These are phyloP conservation scores for Lippia alba DNA, from an alignment of 305 asterid species.

Conservation along the genomic window DNA sequence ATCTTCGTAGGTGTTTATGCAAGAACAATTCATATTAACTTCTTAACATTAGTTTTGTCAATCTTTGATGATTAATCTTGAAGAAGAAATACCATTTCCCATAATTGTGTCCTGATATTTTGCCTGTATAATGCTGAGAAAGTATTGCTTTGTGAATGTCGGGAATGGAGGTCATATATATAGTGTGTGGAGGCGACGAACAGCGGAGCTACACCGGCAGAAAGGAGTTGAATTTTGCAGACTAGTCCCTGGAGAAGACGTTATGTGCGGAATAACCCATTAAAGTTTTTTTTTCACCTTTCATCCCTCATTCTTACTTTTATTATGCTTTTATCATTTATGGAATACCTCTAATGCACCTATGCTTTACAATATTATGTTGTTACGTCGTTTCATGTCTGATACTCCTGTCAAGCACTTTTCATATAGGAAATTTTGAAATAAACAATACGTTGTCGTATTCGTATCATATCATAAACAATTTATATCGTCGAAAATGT, in stretches of 20 bases:
- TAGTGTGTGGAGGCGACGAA: not conserved
- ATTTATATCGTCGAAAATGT: too few species aligned
- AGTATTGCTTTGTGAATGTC: not conserved
- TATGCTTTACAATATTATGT: too few species aligned
- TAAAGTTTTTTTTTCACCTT: not conserved
- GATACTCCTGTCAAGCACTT: too few species aligned
- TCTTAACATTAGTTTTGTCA: not conserved
- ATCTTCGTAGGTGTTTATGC: not conserved
- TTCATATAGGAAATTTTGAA: too few species aligned
- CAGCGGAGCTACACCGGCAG: not conserved
- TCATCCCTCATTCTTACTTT: not conserved
- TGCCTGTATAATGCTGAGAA: not conserved
- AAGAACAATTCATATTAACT: not conserved
- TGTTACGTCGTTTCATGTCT: too few species aligned
- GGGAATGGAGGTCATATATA: not conserved
- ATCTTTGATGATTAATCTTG: conserved; percentile 1
- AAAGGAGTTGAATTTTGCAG: not conserved
- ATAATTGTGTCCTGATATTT: not conserved
- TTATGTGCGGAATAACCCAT: not conserved
- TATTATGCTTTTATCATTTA: too few species aligned
- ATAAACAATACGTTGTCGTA: too few species aligned
- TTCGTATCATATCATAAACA: too few species aligned
- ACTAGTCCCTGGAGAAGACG: not conserved
- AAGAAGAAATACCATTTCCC: conserved; percentile 22
- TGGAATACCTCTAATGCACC: too few species aligned